Base-by-base conservation (phyloP, 148 eudicot species). In the Rhododendron mucronatum region DNA sequence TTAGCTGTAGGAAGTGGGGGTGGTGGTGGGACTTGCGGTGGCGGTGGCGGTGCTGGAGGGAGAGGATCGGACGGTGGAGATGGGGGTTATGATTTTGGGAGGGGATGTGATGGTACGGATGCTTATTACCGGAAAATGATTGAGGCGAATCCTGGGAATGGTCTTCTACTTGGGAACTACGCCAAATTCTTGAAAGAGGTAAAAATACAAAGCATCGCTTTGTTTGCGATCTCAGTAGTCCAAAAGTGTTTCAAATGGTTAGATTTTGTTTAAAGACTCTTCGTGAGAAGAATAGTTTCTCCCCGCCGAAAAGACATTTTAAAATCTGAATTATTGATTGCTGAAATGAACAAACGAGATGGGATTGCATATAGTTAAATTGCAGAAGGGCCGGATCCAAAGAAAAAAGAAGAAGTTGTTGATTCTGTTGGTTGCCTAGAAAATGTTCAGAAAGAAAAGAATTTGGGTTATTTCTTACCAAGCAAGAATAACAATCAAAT, bases 131-230 rank as follows among this genome's bases (percentile, higher is more conserved):
- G 78, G 90, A 85, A 87, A 84, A 91, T 93, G 95, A 92, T 93
- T 59, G 89, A 90, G 84, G 94, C 93, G 20, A 88, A 93, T 87
- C 95, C 95, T 48, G 95, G 95, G 44, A 92, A 93, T 78, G 89
- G 91, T 0, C 91, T 92, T 44, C 73, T 93, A 79, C 87, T 93
- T 69, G 88, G 91, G 3, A 93, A 93, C 47, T 93, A 93, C 82
- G 95, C 95, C 0, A 88, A 74, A 26, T 93, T 86, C 85, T 90
- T 93, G 83, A 93, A 92, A 87, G 93, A 93, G 94, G 95, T 93
- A 89, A 76, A 41, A 5, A 41, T 5, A 41, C 45, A 41, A 6
- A 41, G 5, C 45, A 41, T 41, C 1, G 45, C 7, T 5, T 41
- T 0, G 0, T 41, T 41, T 41, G 0, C 0, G 6, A 6, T 41